Evolutionary conservation across 352 stramenopile genomes (phyloP).

Genomic region (Globisporangium splendens): DNA sequence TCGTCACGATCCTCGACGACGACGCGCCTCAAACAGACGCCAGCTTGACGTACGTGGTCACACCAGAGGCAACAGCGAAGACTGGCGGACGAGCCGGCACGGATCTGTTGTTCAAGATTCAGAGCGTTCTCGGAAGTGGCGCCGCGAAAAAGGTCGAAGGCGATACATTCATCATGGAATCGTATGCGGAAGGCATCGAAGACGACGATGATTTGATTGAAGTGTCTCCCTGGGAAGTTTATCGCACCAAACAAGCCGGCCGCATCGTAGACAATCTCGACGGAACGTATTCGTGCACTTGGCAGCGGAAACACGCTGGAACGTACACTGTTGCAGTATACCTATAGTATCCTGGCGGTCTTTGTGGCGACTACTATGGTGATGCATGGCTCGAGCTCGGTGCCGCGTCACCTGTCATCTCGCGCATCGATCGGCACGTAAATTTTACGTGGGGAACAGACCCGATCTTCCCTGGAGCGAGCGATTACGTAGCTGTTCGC

Average conservation of each 20-base stretch:
- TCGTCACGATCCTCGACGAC: slow-evolving; percentile 76
- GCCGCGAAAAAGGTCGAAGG: slow-evolving; percentile 12
- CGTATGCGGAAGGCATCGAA: slow-evolving; percentile 23
- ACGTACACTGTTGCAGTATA: slow-evolving; percentile 55
- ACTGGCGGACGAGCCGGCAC: slow-evolving; percentile 38
- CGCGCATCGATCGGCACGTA: slow-evolving; percentile 55
- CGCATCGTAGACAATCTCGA: slow-evolving; percentile 24
- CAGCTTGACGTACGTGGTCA: slow-evolving; percentile 32
- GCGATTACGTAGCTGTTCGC: slow-evolving; percentile 54
- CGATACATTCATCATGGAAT: slow-evolving; percentile 40
- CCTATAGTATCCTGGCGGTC: slow-evolving; percentile 48
- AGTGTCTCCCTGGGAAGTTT: slow-evolving; percentile 4
- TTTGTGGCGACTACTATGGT: slow-evolving; percentile 64
- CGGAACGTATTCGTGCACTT: slow-evolving; percentile 41
- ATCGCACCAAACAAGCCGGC: slow-evolving; percentile 20
- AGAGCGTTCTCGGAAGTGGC: slow-evolving; percentile 47
- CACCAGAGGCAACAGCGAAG: slow-evolving; percentile 20
- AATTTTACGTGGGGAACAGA: slow-evolving; percentile 75
- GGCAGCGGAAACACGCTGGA: slow-evolving; percentile 38
- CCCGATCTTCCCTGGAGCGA: slow-evolving; percentile 38
- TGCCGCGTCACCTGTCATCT: slow-evolving; percentile 17
- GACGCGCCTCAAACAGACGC: slow-evolving; percentile 38
- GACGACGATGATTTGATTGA: slow-evolving; percentile 1
- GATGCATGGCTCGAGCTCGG: slow-evolving; percentile 52
- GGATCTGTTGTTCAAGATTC: slow-evolving; percentile 45